A percentile compares a stretch with the other conserved stretches of the same genome.
These are phyloP conservation scores for Ogataea neopini DNA, from an alignment of 805 yeast genomes.

Conservation along the genomic window DNA sequence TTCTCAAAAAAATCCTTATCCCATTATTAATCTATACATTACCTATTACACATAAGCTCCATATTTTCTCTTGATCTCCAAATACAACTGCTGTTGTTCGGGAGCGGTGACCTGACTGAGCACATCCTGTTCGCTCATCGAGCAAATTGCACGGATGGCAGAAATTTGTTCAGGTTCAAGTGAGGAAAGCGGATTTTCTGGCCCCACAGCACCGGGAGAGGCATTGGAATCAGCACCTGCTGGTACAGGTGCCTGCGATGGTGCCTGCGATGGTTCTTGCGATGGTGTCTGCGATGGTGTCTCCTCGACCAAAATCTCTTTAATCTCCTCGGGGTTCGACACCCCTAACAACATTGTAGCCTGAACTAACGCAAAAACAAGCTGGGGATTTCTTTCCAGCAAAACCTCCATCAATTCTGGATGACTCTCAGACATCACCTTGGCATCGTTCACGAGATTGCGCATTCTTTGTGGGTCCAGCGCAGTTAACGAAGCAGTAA, in stretches of 20 bases:
- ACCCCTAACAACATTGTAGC: conserved; percentile 47
- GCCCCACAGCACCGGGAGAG: no score
- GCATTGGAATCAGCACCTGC: no score
- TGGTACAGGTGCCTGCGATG: neutral
- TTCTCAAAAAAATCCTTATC: neutral
- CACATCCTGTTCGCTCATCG: conserved; percentile 28
- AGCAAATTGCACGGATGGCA: conserved; percentile 26
- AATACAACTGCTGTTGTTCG: conserved; percentile 27
- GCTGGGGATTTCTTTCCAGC: conserved; percentile 73
- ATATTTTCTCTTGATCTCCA: conserved; percentile 27
- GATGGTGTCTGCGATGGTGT: neutral
- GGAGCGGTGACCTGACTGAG: conserved; percentile 16
- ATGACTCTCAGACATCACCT: conserved; percentile 54
- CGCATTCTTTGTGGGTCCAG: conserved; percentile 49
- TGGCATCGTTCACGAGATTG: conserved; percentile 56
- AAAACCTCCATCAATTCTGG: conserved; percentile 61
- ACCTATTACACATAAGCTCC: conserved; percentile 1
- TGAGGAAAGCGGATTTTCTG: conserved; percentile 11
- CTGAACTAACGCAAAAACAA: conserved; percentile 81
- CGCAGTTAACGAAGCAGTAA: conserved; percentile 46
- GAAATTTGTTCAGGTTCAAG: conserved; percentile 22
- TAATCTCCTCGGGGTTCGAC: conserved; percentile 28
- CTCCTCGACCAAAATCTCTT: conserved; percentile 20
- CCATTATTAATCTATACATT: neutral
- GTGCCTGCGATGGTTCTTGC: conserved; percentile 4